Evolutionary conservation across 768 basidiomycete species (phyloP).

Genomic region (Dentipellis sp.): DNA sequence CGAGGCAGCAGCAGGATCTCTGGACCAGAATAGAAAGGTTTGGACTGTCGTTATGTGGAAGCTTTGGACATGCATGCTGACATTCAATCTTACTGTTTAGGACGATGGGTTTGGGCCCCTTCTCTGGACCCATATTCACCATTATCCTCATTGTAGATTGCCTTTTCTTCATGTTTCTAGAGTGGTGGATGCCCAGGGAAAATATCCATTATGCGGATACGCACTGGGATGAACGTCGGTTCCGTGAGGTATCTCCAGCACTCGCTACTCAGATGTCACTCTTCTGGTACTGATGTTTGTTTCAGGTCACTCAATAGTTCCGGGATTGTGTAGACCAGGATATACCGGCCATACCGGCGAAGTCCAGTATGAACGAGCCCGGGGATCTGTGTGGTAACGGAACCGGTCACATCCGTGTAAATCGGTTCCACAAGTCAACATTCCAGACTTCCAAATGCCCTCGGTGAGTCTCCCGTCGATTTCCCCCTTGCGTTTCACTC

Average conservation of each 20-base stretch:
- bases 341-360: no score
- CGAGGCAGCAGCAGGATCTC: conserved; percentile 54
- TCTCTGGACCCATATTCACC: conserved; percentile 82
- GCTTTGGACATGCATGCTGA: background rate
- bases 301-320: no score
- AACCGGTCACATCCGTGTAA: no score
- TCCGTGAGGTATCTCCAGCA: conserved; percentile 21
- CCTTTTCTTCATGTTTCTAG: conserved; percentile 76
- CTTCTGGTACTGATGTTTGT: no score
- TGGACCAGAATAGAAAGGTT: conserved; percentile 73
- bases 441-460: no score
- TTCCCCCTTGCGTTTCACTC: no score
- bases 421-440: no score
- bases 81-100: conserved; percentile 25
- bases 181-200: conserved; percentile 75
- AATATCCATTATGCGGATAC: conserved; percentile 65
- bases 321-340: no score
- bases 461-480: no score
- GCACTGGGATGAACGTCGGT: conserved; percentile 44
- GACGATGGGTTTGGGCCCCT: conserved; percentile 69
- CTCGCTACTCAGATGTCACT: background rate
- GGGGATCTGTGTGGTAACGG: no score
- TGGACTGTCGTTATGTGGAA: background rate
- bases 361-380: no score
- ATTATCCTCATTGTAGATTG: conserved; percentile 86